Base-by-base conservation (phyloP, 2,329 filamentous ascomycete species). In the Trichoderma semiorbis region DNA sequence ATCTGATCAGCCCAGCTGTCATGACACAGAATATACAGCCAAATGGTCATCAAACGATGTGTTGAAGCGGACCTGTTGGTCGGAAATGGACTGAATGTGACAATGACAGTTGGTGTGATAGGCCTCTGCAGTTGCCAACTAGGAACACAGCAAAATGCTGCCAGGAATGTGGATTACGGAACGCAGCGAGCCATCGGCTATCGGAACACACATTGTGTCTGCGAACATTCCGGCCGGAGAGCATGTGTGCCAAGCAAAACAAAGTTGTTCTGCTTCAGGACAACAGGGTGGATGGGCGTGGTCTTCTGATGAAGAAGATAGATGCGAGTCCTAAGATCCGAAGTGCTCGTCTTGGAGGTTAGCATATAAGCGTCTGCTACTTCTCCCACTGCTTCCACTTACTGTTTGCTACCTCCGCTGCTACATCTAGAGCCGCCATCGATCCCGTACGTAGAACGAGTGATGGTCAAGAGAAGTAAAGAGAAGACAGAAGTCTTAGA, bases 1-100 rank as follows among this genome's bases (percentile, higher is more conserved):
- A 81, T 98, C 94, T 10, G 18, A n/a, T 47, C 39, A n/a, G 39
- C 18, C 39, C 39, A 47, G 39, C 1, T 47, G 36, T 18, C 14
- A 39, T 39, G 36, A 1, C 36, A 39, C 7, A 39, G 6, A 3
- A 39, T 39, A 3, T 18, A 39, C 36, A 39, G 36, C 36, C 36
- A 39, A 39, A 39, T 39, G 39, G 18, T 18, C 39, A 2, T 47
- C 39, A 47, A 47, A n/a, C 3, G 7, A 18, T 47, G 1, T 47
- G 18, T n/a, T 4, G 39, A 47, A n/a, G 39, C 18, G 8, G 39
- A 47, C 2, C 18, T 47, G 39, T n/a, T n/a, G 7, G 18, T n/a
- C 4, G 18, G 39, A 8, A 16, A n/a, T 39, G 16, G 14, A 10
- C 18, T 4, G 39, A 47, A 47, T 47, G 18, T 11, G 39, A n/a